Evolutionary conservation across 306 rosid species (phyloP).

Genomic region (Citrullus colocynthis): DNA sequence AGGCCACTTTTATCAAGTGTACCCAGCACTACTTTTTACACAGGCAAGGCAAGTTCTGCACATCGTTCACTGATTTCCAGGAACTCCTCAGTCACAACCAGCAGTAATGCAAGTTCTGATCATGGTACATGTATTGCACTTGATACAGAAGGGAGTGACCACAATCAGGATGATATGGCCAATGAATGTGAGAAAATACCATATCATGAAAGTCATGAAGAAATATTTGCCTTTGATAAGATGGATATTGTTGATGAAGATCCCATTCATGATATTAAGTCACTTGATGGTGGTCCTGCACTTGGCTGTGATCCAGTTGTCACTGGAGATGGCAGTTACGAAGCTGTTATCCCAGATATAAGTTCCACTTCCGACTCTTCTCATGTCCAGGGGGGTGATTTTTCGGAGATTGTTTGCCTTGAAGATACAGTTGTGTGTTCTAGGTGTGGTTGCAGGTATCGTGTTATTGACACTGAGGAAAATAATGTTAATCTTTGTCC

Average conservation of each 20-base stretch:
- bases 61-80: slow-evolving; percentile 59
- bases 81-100: slow-evolving; percentile 65
- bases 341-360: slow-evolving; percentile 16
- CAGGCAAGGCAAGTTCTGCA: slow-evolving; percentile 48
- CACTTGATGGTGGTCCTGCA: slow-evolving; percentile 21
- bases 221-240: slow-evolving; percentile 61
- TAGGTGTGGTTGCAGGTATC: slow-evolving; percentile 40
- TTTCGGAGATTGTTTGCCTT: slow-evolving; percentile 21
- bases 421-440: slow-evolving; percentile 35
- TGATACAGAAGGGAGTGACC: slow-evolving; percentile 54
- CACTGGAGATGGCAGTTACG: slow-evolving; percentile 22
- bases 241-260: slow-evolving; percentile 41
- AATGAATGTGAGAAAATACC: slow-evolving; percentile 39
- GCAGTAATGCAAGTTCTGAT: slow-evolving; percentile 66
- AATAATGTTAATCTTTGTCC: slow-evolving; percentile 30
- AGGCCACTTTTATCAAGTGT: slow-evolving; percentile 87
- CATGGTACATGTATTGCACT: slow-evolving; percentile 37
- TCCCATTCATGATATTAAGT: slow-evolving; percentile 17
- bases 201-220: slow-evolving; percentile 48
- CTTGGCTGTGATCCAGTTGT: slow-evolving; percentile 16
- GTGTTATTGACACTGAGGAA: slow-evolving; percentile 22
- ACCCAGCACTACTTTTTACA: slow-evolving; percentile 63
- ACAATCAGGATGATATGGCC: slow-evolving; percentile 44
- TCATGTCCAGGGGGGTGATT: slow-evolving; percentile 24
- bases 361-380: slow-evolving; percentile 28